Percentiles rank a stretch among this genome's conserved stretches.
These are phyloP conservation scores for Eustoma russellianum DNA, from an alignment of 257 asterid genomes.

Conservation along the genomic window DNA sequence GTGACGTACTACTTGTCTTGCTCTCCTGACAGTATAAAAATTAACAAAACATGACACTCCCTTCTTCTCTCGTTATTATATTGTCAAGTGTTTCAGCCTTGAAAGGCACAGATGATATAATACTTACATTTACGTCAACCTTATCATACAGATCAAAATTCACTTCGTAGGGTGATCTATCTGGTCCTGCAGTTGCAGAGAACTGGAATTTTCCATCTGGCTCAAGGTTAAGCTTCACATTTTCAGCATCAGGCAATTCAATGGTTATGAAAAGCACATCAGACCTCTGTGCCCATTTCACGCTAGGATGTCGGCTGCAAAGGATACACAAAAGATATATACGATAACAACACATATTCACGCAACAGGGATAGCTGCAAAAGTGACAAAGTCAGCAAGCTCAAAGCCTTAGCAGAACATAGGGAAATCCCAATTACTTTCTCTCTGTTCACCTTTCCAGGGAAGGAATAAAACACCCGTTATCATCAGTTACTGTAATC, in stretches of 20 bases:
- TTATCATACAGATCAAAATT: conserved; percentile 53
- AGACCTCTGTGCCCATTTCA: conserved; percentile 69
- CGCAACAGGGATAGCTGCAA: too few species aligned
- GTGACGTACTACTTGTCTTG: conserved; percentile 32
- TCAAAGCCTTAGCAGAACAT: background rate
- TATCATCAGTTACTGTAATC: too few species aligned
- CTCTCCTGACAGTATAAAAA: conserved; percentile 44
- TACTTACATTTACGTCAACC: conserved; percentile 49
- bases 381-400: background rate
- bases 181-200: conserved; percentile 48
- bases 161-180: conserved; percentile 40
- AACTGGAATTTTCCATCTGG: conserved; percentile 64
- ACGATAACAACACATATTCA: background rate
- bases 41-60: background rate
- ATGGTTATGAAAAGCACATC: conserved; percentile 48
- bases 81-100: background rate
- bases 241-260: conserved; percentile 66
- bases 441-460: too few species aligned
- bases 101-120: background rate
- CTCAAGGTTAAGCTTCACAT: conserved; percentile 56
- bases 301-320: conserved; percentile 52
- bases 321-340: background rate
- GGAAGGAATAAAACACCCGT: too few species aligned
- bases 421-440: too few species aligned
- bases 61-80: background rate